Conservation (phyloP, 352 stramenopile genomes). For the Phytophthora sp. region DNA sequence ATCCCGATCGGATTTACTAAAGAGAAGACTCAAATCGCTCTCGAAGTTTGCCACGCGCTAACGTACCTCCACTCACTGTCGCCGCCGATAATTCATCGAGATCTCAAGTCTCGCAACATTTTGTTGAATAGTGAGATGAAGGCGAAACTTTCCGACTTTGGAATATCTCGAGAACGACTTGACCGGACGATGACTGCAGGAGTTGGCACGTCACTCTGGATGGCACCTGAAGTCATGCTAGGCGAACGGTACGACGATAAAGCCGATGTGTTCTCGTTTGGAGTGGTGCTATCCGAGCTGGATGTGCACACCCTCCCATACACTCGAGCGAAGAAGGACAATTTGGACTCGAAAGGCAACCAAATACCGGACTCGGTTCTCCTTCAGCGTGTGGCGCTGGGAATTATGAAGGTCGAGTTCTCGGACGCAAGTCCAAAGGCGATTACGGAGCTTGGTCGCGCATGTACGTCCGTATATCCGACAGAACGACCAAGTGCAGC, state of each 20-base stretch:
- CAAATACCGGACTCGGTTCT: constrained; percentile 25
- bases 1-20: constrained; percentile 23
- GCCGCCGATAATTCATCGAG: constrained; percentile 37
- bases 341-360: constrained; percentile 19
- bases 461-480: constrained; percentile 32
- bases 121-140: constrained; percentile 51
- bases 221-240: constrained; percentile 64
- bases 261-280: constrained; percentile 68
- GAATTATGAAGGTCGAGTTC: constrained; percentile 32
- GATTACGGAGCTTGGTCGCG: constrained; percentile 25
- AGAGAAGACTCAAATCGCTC: constrained; percentile 32
- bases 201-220: constrained; percentile 67
- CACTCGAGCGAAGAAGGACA: constrained; percentile 21
- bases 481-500: constrained; percentile 29
- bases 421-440: constrained; percentile 19
- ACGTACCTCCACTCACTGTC: constrained; percentile 46
- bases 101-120: constrained; percentile 54
- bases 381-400: constrained; percentile 29
- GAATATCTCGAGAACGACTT: constrained; percentile 42
- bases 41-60: constrained; percentile 47
- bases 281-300: constrained; percentile 63
- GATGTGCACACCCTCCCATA: constrained; percentile 43
- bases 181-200: constrained; percentile 45
- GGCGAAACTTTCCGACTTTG: constrained; percentile 73
- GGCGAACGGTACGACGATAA: constrained; percentile 63